Evolutionary conservation across 106 monocot species (phyloP).

Genomic region (Amphibolis antarctica): DNA sequence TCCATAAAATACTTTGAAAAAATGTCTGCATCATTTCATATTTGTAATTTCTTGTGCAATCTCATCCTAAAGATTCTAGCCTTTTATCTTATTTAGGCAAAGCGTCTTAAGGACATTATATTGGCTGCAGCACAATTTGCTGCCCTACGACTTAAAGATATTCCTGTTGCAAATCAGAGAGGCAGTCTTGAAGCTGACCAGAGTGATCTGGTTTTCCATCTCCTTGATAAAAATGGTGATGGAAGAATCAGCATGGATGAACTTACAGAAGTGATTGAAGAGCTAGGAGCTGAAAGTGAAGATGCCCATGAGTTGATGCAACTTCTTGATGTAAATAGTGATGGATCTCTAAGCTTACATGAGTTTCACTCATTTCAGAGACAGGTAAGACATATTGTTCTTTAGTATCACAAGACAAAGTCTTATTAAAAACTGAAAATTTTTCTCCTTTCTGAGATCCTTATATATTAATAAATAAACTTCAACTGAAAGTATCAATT

Average conservation of each 20-base stretch:
- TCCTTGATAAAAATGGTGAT: conserved; percentile 93
- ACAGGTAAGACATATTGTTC: conserved; percentile 37
- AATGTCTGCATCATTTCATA: too few relatives aligned
- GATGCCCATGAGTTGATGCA: conserved; percentile 87
- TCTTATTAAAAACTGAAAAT: background rate
- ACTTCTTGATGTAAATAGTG: conserved; percentile 79
- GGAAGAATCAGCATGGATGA: conserved; percentile 92
- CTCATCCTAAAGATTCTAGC: background rate
- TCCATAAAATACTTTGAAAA: too few relatives aligned
- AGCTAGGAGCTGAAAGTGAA: conserved; percentile 75
- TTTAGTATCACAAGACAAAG: background rate
- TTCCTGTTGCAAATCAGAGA: conserved; percentile 31
- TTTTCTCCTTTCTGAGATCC: background rate
- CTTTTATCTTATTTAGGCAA: conserved; percentile 31
- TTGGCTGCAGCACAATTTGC: conserved; percentile 89
- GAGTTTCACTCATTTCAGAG: conserved; percentile 77
- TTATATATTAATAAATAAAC: background rate
- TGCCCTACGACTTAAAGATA: conserved; percentile 72
- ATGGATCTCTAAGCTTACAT: conserved; percentile 86
- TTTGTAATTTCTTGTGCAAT: too few relatives aligned
- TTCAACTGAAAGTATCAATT: too few relatives aligned
- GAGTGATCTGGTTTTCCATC: conserved; percentile 38
- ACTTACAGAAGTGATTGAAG: conserved; percentile 61
- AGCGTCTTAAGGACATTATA: conserved; percentile 71
- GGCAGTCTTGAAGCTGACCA: conserved; percentile 24